Percentiles rank a stretch among this genome's conserved stretches.
Conservation (phyloP, 345 rosid genomes). For the Crucihimalaya himalaica region DNA sequence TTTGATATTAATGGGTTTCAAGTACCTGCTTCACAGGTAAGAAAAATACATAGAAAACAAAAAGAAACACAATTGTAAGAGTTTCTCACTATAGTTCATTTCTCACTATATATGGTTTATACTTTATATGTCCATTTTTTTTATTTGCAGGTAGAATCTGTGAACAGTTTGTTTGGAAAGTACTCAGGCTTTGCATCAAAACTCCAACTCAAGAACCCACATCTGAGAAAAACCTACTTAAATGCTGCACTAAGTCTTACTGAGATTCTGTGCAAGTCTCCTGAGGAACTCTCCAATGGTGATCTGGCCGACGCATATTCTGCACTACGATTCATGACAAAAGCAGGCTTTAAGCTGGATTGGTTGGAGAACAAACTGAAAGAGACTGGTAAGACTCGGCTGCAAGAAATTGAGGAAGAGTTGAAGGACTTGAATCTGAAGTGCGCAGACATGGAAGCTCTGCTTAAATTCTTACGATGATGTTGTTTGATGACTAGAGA, state of each 20-base stretch:
- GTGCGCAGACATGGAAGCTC: background rate
- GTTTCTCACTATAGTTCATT: too few relatives aligned
- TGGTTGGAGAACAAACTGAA: background rate
- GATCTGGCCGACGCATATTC: background rate
- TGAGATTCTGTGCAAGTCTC: background rate
- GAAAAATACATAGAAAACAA: too few relatives aligned
- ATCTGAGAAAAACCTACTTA: background rate
- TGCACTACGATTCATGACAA: background rate
- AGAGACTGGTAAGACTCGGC: background rate
- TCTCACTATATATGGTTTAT: too few relatives aligned
- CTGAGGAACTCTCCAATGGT: background rate
- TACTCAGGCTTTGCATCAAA: background rate
- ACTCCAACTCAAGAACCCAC: background rate
- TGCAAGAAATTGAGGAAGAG: background rate
- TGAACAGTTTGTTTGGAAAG: background rate
- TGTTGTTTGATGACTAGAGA: background rate
- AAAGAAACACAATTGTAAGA: too few relatives aligned
- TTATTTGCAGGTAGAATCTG: too few relatives aligned
- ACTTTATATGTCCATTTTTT: too few relatives aligned
- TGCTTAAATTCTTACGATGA: background rate
- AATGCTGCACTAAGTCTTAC: background rate
- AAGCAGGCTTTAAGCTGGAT: background rate
- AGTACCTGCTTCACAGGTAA: too few relatives aligned
- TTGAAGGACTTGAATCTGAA: background rate
- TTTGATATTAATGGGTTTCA: too few relatives aligned